Evolutionary conservation across 257 asterid genomes (phyloP).

Genomic region (Scutellaria galericulata): DNA sequence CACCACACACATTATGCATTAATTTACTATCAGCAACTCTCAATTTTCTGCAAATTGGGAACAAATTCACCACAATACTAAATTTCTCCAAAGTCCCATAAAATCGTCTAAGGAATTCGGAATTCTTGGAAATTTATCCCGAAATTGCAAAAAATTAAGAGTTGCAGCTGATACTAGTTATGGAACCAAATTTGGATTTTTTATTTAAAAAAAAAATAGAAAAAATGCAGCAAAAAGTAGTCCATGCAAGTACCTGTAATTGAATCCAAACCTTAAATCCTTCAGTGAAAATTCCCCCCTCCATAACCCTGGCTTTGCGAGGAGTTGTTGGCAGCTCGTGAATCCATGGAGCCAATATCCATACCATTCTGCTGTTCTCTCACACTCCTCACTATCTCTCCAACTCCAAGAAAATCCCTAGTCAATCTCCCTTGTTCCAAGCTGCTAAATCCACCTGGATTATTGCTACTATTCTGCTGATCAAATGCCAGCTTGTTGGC

Average conservation of each 20-base stretch:
- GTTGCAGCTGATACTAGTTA: too few species aligned
- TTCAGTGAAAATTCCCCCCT: conserved; percentile 50
- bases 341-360: conserved; percentile 47
- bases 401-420: conserved; percentile 86
- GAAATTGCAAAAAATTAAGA: too few species aligned
- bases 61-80: too few species aligned
- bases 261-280: not conserved
- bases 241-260: conserved; percentile 21
- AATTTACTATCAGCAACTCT: too few species aligned
- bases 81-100: too few species aligned
- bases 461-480: conserved; percentile 16
- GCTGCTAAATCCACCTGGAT: conserved; percentile 39
- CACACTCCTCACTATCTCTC: conserved; percentile 64
- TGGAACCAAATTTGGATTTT: too few species aligned
- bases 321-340: conserved; percentile 44
- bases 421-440: conserved; percentile 58
- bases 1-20: too few species aligned
- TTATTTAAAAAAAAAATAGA: too few species aligned
- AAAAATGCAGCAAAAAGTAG: too few species aligned
- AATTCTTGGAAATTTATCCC: too few species aligned
- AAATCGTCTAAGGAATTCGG: too few species aligned
- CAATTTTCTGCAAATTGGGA: too few species aligned
- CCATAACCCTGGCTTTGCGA: conserved; percentile 51
- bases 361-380: conserved; percentile 50
- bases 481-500: conserved; percentile 6